These are phyloP conservation scores for Pyricularia sp. DNA, from an alignment of 2,329 filamentous ascomycete genomes.

Conservation along the genomic window DNA sequence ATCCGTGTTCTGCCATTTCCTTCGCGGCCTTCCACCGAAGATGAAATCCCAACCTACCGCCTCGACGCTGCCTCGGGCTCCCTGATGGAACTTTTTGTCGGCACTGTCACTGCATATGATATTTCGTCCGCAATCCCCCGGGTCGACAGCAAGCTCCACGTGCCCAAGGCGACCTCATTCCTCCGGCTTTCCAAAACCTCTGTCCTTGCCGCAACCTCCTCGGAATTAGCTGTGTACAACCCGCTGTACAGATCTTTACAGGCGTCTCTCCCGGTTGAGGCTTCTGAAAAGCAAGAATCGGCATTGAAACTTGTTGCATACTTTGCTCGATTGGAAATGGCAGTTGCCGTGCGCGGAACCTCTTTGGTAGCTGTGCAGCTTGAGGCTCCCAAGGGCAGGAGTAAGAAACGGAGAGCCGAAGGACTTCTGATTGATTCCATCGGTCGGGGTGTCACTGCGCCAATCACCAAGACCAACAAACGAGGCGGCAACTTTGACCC, in stretches of 20 bases:
- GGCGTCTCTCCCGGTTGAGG: constrained; percentile 33
- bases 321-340: constrained; percentile 56
- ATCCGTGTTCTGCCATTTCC: constrained; percentile 6
- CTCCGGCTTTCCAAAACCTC: constrained; percentile 58
- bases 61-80: constrained; percentile 55
- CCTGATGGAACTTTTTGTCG: constrained; percentile 48
- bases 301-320: constrained; percentile 45
- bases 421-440: constrained; percentile 66
- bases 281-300: constrained; percentile 25
- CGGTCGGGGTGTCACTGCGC: constrained; percentile 46
- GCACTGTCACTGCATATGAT: constrained; percentile 51
- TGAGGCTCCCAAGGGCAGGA: constrained; percentile 48
- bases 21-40: background rate
- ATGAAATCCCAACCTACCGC: constrained; percentile 29
- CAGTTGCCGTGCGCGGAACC: constrained; percentile 53
- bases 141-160: constrained; percentile 42
- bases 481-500: constrained; percentile 12
- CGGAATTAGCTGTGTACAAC: constrained; percentile 55
- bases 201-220: constrained; percentile 49
- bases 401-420: constrained; percentile 44
- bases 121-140: constrained; percentile 54
- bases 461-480: background rate
- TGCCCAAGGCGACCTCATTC: constrained; percentile 49
- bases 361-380: constrained; percentile 60
- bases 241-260: constrained; percentile 57